A percentile compares a stretch with the other conserved stretches of the same genome.
phyloP scores from a whole-genome alignment of 2,329 filamentous ascomycete genomes.

The Myotisia sp. region DNA sequence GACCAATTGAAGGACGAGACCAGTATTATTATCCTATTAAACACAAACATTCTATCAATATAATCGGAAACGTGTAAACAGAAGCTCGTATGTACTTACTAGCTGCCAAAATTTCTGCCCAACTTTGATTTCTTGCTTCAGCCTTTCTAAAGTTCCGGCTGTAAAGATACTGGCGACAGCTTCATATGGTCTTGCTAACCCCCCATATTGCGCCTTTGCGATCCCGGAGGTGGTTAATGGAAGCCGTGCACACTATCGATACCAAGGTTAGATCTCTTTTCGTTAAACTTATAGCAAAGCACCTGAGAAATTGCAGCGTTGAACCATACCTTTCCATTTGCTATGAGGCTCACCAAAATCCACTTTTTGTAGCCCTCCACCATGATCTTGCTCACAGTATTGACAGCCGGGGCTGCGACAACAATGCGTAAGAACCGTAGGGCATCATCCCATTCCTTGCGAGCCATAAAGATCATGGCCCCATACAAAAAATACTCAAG shows the following conservation, averaged over 20 bases:
- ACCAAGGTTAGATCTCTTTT: no score
- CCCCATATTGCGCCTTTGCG: constrained; percentile 43
- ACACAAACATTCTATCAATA: constrained; percentile 6
- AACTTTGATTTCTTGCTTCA: constrained; percentile 50
- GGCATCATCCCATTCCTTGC: constrained; percentile 49
- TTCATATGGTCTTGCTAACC: constrained; percentile 55
- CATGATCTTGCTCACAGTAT: constrained; percentile 60
- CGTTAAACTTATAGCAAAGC: no score
- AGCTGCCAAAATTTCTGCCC: constrained; percentile 48
- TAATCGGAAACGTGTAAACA: neutral
- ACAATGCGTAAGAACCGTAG: constrained; percentile 48
- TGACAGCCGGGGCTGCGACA: constrained; percentile 52
- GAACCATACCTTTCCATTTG: constrained; percentile 43
- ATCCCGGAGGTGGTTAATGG: no score
- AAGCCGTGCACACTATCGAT: no score
- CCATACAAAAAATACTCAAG: constrained; percentile 54
- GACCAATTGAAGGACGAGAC: constrained; percentile 55
- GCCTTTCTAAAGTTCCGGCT: constrained; percentile 40
- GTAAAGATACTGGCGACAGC: constrained; percentile 56
- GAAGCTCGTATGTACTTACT: constrained; percentile 26
- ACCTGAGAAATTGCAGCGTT: no score
- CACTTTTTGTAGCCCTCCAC: constrained; percentile 86
- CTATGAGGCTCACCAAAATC: constrained; percentile 61
- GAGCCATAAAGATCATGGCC: constrained; percentile 50
- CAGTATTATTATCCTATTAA: constrained; percentile 52